A percentile compares a stretch with the other conserved stretches of the same genome.
These are phyloP conservation scores for Beauveria pseudobassiana DNA, from an alignment of 2,329 filamentous ascomycete genomes.

Conservation along the genomic window DNA sequence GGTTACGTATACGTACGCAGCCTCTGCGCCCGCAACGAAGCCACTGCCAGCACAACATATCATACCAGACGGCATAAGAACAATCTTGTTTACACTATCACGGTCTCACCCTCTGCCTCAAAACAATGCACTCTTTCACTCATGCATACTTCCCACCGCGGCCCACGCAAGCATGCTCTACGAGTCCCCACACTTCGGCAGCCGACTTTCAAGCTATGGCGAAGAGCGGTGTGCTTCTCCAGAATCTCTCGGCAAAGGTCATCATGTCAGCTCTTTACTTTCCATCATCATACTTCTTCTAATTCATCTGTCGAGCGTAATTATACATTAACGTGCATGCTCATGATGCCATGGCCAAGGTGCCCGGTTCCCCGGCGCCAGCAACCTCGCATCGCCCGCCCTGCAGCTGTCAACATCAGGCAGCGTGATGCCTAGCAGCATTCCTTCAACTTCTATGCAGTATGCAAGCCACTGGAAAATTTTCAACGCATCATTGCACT, in stretches of 20 bases:
- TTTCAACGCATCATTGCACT: neutral
- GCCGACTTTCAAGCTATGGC: neutral
- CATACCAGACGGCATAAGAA: neutral
- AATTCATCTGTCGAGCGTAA: neutral
- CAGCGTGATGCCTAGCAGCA: neutral
- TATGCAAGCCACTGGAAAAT: slow-evolving; percentile 21
- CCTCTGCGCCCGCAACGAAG: neutral
- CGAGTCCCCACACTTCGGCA: neutral
- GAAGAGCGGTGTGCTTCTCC: slow-evolving; percentile 3
- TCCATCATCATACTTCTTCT: neutral
- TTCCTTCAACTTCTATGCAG: slow-evolving; percentile 22
- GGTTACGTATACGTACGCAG: neutral
- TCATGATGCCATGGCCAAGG: neutral
- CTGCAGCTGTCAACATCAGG: neutral
- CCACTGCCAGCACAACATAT: slow-evolving; percentile 1
- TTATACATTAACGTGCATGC: neutral
- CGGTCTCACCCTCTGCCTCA: neutral
- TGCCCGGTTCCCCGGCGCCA: neutral
- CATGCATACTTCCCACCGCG: neutral
- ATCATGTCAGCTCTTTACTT: neutral
- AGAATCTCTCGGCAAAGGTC: neutral
- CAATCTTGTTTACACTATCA: neutral
- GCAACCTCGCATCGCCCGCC: neutral
- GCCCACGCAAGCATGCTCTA: neutral
- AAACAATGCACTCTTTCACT: neutral